Conservation (phyloP, 169 alveolate genomes). For the Eimeria falciformis region DNA sequence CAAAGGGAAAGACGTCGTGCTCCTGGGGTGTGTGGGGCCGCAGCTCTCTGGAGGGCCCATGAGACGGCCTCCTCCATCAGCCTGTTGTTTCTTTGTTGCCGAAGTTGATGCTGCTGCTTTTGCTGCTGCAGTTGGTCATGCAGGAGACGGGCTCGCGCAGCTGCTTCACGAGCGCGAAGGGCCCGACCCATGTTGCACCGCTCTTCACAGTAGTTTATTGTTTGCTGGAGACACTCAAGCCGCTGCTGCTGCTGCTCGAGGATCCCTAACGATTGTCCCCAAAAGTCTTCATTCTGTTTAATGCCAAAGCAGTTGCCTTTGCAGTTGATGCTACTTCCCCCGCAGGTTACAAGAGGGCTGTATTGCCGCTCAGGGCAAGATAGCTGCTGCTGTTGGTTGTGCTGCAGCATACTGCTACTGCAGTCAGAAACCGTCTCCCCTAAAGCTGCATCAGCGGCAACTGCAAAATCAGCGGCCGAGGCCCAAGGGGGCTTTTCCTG, state of each 20-base stretch:
- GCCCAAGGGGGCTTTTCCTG: too few species aligned
- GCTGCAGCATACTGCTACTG: too few species aligned
- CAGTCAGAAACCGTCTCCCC: too few species aligned
- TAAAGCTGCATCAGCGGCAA: too few species aligned
- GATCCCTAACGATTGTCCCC: not conserved
- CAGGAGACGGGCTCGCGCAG: conserved; percentile 54
- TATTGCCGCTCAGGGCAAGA: too few species aligned
- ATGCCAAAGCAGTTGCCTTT: too few species aligned
- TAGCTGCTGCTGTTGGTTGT: too few species aligned
- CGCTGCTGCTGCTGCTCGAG: conserved; percentile 45
- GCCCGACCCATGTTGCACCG: conserved; percentile 56
- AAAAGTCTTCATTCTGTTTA: too few species aligned
- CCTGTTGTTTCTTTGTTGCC: conserved; percentile 25
- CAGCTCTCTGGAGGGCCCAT: conserved; percentile 1
- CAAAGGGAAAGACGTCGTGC: conserved; percentile 39
- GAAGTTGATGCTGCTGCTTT: not conserved
- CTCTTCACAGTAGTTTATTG: conserved; percentile 58
- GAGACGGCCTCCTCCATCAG: conserved; percentile 56
- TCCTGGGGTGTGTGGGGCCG: conserved; percentile 11
- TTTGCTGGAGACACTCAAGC: conserved; percentile 45
- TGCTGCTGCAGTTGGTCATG: conserved; percentile 48
- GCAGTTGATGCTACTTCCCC: too few species aligned
- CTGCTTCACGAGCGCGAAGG: conserved; percentile 65
- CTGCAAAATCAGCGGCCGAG: too few species aligned
- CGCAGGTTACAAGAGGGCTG: too few species aligned